phyloP scores from a whole-genome alignment of 2,329 filamentous ascomycete genomes.

The Trichoderma koningii region DNA sequence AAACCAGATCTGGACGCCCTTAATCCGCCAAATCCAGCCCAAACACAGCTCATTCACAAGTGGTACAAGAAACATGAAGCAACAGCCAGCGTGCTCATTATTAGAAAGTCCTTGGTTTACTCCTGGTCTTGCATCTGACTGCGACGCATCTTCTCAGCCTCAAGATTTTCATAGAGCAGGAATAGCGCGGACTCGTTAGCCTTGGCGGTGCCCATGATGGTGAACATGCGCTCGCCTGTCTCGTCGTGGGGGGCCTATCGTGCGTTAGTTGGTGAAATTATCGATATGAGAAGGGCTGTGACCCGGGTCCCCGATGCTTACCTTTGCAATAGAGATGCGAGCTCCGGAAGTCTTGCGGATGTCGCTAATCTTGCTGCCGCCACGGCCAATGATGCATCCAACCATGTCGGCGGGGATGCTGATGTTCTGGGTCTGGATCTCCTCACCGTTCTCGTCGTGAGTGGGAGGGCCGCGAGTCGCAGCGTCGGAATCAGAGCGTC shows the following conservation, averaged over 20 bases:
- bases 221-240: constrained; percentile 98
- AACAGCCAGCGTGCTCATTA: constrained; percentile 32
- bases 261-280: background rate
- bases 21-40: constrained; percentile 55
- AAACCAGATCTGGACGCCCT: constrained; percentile 58
- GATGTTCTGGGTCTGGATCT: constrained; percentile 98
- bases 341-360: constrained; percentile 96
- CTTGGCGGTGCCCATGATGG: constrained; percentile 92
- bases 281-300: too few relatives aligned
- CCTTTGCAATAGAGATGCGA: constrained; percentile 96
- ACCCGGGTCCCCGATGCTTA: constrained; percentile 37
- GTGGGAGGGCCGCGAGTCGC: constrained; percentile 79
- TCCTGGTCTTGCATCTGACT: constrained; percentile 69
- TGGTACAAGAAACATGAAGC: constrained; percentile 37
- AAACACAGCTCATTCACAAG: constrained; percentile 42
- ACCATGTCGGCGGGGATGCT: constrained; percentile 99
- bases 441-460: constrained; percentile 93
- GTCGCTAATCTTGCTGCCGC: constrained; percentile 96
- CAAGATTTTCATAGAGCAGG: constrained; percentile 96
- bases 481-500: constrained; percentile 82
- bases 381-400: constrained; percentile 96
- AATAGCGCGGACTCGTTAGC: constrained; percentile 96
- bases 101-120: constrained; percentile 40
- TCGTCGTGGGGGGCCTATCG: constrained; percentile 84
- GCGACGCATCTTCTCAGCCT: constrained; percentile 98